These are phyloP conservation scores for Trichoderma asperelloides DNA, from an alignment of 495 filamentous ascomycete genomes.

Conservation along the genomic window DNA sequence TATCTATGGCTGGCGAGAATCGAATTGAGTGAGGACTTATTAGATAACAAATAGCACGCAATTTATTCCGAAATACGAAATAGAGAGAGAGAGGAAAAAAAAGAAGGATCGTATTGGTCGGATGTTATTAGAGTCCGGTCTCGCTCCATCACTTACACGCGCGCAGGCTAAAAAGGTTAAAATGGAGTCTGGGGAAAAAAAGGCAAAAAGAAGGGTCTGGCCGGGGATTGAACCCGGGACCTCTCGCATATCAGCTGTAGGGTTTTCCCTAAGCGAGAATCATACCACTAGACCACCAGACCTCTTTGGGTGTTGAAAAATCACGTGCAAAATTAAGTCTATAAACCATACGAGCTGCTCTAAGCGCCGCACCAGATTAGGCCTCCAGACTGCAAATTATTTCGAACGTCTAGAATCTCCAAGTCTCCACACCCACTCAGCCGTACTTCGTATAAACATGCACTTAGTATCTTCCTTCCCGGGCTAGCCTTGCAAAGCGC, in stretches of 20 bases:
- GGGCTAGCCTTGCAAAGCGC: not conserved
- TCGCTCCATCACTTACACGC: too few species aligned
- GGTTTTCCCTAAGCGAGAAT: constrained; percentile 7
- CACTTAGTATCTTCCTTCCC: not conserved
- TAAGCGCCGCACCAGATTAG: not conserved
- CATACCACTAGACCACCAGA: constrained; percentile 8
- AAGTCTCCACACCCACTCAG: too few species aligned
- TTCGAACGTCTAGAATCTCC: too few species aligned
- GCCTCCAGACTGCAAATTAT: too few species aligned
- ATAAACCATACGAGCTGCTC: not conserved
- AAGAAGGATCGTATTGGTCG: too few species aligned
- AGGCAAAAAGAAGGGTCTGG: not conserved
- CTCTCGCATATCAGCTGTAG: constrained; percentile 5
- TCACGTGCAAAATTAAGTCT: not conserved
- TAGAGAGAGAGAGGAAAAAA: too few species aligned
- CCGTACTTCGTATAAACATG: not conserved
- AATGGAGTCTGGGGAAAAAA: not conserved
- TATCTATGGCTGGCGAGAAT: too few species aligned
- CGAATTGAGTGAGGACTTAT: too few species aligned
- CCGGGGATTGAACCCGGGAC: constrained; percentile 8
- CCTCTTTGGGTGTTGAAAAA: not conserved
- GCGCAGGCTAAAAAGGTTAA: too few species aligned
- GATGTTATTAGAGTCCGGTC: too few species aligned
- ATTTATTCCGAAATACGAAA: too few species aligned
- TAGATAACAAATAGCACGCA: too few species aligned